These are phyloP conservation scores for slime mould (Dictyostelium discoideum) DNA, from an alignment of 78 protist genomes.

Conservation along the genomic window DNA sequence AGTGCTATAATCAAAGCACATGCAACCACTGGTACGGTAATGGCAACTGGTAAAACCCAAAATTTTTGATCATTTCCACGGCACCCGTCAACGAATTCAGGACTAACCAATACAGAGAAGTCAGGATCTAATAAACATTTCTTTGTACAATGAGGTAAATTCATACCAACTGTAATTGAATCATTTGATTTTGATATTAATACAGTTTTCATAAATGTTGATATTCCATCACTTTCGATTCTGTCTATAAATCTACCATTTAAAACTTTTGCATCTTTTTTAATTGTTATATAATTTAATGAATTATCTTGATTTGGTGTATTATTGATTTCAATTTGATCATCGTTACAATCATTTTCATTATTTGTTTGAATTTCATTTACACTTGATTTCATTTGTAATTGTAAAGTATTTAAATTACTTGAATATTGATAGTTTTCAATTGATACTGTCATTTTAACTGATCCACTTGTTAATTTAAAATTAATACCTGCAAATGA, in stretches of 20 bases:
- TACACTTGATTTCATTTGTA: neutral
- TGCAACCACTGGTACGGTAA: neutral
- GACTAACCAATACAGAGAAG: neutral
- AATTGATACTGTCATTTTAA: neutral
- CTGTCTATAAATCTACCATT: neutral
- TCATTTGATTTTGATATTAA: neutral
- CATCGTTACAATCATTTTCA: neutral
- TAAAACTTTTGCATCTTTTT: neutral
- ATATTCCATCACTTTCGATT: neutral
- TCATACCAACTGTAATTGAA: neutral
- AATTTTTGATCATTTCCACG: neutral
- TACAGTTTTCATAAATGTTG: neutral
- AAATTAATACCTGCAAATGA: neutral
- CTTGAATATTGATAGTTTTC: neutral
- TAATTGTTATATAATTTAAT: neutral
- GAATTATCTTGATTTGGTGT: neutral
- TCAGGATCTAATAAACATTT: neutral
- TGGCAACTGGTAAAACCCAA: slow-evolving; percentile 40
- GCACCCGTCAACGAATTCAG: neutral
- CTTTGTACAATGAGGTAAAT: neutral
- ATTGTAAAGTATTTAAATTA: neutral
- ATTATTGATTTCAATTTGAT: neutral
- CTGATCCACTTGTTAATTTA: neutral
- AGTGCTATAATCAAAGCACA: neutral
- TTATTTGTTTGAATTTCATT: neutral